Evolutionary conservation across 2,329 filamentous ascomycete genomes (phyloP), one percentile per base, ranked within the genome.

Genomic region (Pseudodiploospora longispora): DNA sequence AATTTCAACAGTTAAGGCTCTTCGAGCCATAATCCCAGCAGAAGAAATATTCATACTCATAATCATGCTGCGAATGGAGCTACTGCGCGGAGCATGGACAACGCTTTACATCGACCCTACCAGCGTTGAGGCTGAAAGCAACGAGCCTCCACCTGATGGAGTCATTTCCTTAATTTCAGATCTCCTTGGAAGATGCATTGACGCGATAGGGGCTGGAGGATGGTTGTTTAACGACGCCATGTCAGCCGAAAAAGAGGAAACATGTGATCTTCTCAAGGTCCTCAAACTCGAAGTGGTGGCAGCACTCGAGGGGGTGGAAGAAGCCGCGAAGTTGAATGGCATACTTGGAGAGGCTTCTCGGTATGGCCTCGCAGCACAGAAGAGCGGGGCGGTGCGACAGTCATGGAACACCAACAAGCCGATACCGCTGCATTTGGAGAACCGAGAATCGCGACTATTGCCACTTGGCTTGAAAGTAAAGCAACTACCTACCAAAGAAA

Each of bases 21-120:
- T 91, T 37, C 80, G 83, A 35, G 69, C 72, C 8, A 75, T 74
- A 29, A 76, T 87, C 47, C 73, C 75, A 39, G 80, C 78, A 3
- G 75, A 83, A 50, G 83, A 90, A 52, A 78, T 85, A 27, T 68
- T 87, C 8, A 80, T 81, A 32, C 72, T 91, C 42, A 82, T 90
- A 53, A 77, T 84, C 52, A 70, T 89, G 5, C 71, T 91, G 30
- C 80, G 85, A 44, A 73, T 83, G 50, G 84, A 90, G 64, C 72
- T 91, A 38, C 78, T 82, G 41, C 78, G 81, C 51, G 85, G 85
- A 46, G 82, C 82, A 30, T 91, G 86, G 86, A 87, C 83, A 1
- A 77, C 80, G 12, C 73, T 78, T 27, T 88, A 89, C 60, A 65
- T 85, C 33, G 83, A 85, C 53, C 63, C 67, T 8, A 72, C 74